Evolutionary conservation across 2,329 filamentous ascomycete genomes (phyloP).

Genomic region (Sporothrix mexicana): DNA sequence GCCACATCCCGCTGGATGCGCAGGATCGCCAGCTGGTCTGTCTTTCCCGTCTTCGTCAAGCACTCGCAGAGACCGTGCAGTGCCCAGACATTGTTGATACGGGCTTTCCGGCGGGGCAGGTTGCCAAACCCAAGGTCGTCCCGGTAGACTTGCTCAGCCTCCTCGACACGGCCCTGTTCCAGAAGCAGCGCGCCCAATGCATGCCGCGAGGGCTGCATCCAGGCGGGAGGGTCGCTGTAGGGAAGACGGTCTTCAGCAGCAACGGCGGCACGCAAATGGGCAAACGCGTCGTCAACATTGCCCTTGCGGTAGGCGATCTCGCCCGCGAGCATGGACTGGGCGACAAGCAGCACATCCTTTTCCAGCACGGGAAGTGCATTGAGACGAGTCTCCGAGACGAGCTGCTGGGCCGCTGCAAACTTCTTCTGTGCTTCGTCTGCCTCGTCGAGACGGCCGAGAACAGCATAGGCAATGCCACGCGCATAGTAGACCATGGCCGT

Average conservation of each 20-base stretch:
- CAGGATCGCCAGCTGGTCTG: conserved; percentile 14
- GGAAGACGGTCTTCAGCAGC: conserved; percentile 58
- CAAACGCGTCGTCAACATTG: conserved; percentile 56
- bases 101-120: conserved; percentile 58
- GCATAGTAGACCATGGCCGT: conserved; percentile 61
- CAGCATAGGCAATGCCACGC: conserved; percentile 58
- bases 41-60: conserved; percentile 52
- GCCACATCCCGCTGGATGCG: neutral
- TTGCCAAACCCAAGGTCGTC: conserved; percentile 56
- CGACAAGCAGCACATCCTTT: conserved; percentile 40
- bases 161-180: conserved; percentile 55
- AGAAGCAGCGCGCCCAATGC: conserved; percentile 61
- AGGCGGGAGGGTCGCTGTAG: conserved; percentile 64
- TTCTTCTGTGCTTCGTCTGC: conserved; percentile 41
- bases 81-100: conserved; percentile 67
- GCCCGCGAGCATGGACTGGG: conserved; percentile 61
- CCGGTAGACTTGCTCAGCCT: conserved; percentile 51
- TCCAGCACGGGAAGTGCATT: conserved; percentile 31
- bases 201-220: conserved; percentile 64
- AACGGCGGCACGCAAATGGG: conserved; percentile 54
- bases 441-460: conserved; percentile 50
- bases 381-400: conserved; percentile 44
- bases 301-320: conserved; percentile 63
- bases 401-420: conserved; percentile 36
- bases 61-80: conserved; percentile 65